Conservation (phyloP, 495 filamentous ascomycete genomes). For the Annulohypoxylon moriforme region DNA sequence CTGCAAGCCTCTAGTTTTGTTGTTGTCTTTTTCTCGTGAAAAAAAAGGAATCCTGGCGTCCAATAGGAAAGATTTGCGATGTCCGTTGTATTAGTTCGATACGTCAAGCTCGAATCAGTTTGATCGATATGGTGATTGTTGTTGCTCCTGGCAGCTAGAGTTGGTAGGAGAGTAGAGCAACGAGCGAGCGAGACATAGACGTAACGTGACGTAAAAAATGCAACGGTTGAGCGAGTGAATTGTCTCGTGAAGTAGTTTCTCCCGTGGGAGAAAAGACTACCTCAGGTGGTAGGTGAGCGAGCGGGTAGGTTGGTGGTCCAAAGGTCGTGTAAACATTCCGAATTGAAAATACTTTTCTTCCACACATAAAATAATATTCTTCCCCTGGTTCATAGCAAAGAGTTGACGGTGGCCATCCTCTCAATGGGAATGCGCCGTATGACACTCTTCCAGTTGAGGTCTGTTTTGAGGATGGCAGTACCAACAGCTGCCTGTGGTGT, state of each 20-base stretch:
- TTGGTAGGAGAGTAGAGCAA: slow-evolving; percentile 1
- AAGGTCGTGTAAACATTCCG: slow-evolving; percentile 17
- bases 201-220: slow-evolving; percentile 10
- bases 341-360: slow-evolving; percentile 29
- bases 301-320: slow-evolving; percentile 13
- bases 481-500: slow-evolving; percentile 52
- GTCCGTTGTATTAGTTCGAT: slow-evolving; percentile 20
- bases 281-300: slow-evolving; percentile 4
- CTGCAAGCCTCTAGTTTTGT: not conserved
- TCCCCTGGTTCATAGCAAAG: slow-evolving; percentile 5
- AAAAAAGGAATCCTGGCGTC: slow-evolving; percentile 4
- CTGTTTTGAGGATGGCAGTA: slow-evolving; percentile 51
- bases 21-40: not conserved
- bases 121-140: slow-evolving; percentile 10
- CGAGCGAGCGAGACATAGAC: slow-evolving; percentile 8
- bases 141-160: slow-evolving; percentile 2
- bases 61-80: slow-evolving; percentile 15
- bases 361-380: not conserved
- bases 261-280: slow-evolving; percentile 19
- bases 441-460: slow-evolving; percentile 26
- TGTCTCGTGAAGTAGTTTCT: slow-evolving; percentile 14
- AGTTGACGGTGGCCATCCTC: slow-evolving; percentile 12
- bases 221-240: slow-evolving; percentile 25
- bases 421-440: slow-evolving; percentile 32
- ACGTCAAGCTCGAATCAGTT: slow-evolving; percentile 21